phyloP scores from a whole-genome alignment of 768 basidiomycete genomes.

The Leucocoprinus leucothites region DNA sequence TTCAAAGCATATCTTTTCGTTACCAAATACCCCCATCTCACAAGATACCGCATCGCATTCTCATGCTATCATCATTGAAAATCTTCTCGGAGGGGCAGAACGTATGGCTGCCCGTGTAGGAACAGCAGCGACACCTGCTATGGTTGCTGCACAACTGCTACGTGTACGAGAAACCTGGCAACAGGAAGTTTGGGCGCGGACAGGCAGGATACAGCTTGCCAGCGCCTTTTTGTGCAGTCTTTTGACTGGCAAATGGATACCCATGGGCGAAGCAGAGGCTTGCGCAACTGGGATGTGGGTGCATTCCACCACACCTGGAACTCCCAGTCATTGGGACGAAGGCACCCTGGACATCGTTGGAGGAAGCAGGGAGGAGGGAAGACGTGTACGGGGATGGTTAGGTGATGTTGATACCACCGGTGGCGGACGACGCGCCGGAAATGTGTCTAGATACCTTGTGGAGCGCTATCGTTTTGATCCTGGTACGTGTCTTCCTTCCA shows the following conservation, averaged over 20 bases:
- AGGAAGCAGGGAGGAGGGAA: conserved; percentile 70
- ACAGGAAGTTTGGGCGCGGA: conserved; percentile 73
- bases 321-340: conserved; percentile 74
- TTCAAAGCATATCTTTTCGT: conserved; percentile 59
- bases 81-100: conserved; percentile 74
- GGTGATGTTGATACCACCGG: conserved; percentile 77
- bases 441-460: conserved; percentile 69
- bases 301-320: conserved; percentile 40
- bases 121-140: conserved; percentile 64
- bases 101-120: conserved; percentile 76
- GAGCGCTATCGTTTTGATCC: conserved; percentile 81
- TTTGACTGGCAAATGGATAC: conserved; percentile 66
- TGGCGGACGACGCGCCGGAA: conserved; percentile 60
- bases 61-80: conserved; percentile 73
- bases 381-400: conserved; percentile 71
- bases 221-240: conserved; percentile 72
- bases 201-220: conserved; percentile 76
- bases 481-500: conserved; percentile 35
- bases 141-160: conserved; percentile 72
- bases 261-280: conserved; percentile 74
- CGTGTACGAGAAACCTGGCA: conserved; percentile 78
- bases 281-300: conserved; percentile 80
- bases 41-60: conserved; percentile 81
- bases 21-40: conserved; percentile 71
- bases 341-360: conserved; percentile 74